These are phyloP conservation scores for Mrakia gelida DNA, from an alignment of 768 basidiomycete genomes.

Conservation along the genomic window DNA sequence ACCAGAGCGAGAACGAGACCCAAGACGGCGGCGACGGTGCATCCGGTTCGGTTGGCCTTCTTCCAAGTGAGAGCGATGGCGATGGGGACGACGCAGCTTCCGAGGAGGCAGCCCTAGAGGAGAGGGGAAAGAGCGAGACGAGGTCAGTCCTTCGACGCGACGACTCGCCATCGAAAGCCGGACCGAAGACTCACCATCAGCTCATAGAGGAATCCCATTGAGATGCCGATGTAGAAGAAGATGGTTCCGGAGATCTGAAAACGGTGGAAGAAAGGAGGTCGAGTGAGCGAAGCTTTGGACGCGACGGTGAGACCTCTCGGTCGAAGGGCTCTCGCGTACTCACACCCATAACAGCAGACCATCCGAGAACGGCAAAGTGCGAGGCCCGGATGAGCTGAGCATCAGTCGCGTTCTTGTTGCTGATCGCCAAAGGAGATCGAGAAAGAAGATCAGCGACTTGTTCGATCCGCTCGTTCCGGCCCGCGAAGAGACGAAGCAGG, in stretches of 20 bases:
- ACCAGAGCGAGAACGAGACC: constrained; percentile 68
- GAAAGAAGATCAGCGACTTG: neutral
- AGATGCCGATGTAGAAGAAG: constrained; percentile 74
- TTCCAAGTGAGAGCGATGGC: constrained; percentile 80
- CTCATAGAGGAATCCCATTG: constrained; percentile 34
- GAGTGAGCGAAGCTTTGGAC: too few relatives aligned
- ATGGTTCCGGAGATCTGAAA: constrained; percentile 61
- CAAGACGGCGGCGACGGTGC: constrained; percentile 63
- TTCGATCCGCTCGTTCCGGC: neutral
- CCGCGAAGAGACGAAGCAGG: neutral
- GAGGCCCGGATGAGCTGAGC: constrained; percentile 59
- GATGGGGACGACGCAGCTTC: constrained; percentile 80
- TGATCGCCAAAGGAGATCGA: neutral
- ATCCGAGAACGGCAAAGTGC: constrained; percentile 52
- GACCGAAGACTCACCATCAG: constrained; percentile 11
- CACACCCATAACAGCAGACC: constrained; percentile 56
- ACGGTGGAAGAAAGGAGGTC: too few relatives aligned
- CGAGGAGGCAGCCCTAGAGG: constrained; percentile 46
- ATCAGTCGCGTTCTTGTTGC: constrained; percentile 69
- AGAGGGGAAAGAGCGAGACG: neutral
- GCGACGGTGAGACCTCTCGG: too few relatives aligned
- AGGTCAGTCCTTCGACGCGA: neutral
- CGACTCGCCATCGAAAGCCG: too few relatives aligned
- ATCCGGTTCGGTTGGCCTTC: constrained; percentile 79
- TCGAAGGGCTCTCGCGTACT: too few relatives aligned